Conservation (phyloP, 805 yeast genomes). For the Wickerhamiella spandovensis region DNA sequence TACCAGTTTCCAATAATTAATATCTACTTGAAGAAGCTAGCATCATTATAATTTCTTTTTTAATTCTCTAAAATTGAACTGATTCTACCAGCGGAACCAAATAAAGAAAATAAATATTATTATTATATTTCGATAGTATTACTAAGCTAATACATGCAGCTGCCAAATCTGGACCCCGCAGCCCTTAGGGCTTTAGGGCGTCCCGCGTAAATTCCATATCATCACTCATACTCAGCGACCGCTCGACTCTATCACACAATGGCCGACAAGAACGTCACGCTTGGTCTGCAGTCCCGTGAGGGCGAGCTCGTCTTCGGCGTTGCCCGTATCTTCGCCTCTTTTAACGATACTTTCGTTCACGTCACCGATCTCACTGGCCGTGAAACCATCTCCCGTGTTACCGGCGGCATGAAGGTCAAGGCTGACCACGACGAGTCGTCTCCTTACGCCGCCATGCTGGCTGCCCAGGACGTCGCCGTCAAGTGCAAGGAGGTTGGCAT, state of each 20-base stretch:
- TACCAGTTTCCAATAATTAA: too few species aligned
- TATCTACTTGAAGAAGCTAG: too few species aligned
- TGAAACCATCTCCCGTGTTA: constrained; percentile 99
- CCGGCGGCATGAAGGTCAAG: constrained; percentile 99
- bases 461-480: constrained; percentile 97
- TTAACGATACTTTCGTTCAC: constrained; percentile 99
- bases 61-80: too few species aligned
- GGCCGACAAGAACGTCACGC: constrained; percentile 29
- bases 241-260: constrained; percentile 4
- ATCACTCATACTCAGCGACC: not conserved
- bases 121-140: too few species aligned
- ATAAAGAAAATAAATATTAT: too few species aligned
- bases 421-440: constrained; percentile 99
- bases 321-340: constrained; percentile 99
- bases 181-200: not conserved
- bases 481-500: constrained; percentile 99
- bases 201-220: not conserved
- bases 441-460: constrained; percentile 99
- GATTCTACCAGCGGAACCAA: too few species aligned
- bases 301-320: constrained; percentile 99
- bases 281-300: constrained; percentile 87
- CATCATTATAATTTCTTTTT: too few species aligned
- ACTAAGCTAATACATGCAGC: too few species aligned
- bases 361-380: constrained; percentile 98
- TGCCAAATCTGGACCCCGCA: not conserved